Base-by-base conservation (phyloP, 2,329 filamentous ascomycete genomes). In the Arthrobotrys entomopaga region DNA sequence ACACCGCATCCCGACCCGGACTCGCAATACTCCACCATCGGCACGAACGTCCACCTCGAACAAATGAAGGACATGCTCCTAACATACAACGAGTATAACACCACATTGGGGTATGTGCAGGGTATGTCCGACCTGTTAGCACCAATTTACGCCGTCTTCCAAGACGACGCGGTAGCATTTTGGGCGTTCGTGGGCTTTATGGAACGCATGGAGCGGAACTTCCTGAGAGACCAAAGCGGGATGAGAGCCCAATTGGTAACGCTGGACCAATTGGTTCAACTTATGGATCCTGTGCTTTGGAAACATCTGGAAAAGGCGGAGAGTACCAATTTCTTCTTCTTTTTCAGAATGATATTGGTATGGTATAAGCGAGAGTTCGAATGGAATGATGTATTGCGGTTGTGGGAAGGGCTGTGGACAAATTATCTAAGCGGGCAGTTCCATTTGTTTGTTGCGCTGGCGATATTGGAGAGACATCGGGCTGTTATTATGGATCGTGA, bases 1-100 rank as follows among this genome's bases (percentile, higher is more conserved):
- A 96, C 93, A 46, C 94, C 95, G 6, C 95, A 99, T 80, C 96
- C 95, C 0, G 95, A 99, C 79, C 95, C 95, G 0, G 91, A 94
- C 75, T 98, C 94, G 0, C 94, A 95, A 0, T 99, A 98, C 81
- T 92, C 94, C 11, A 91, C 93, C 50, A 87, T 89, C 2, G 95
- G 95, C 76, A 99, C 95, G 53, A 99, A 99, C 79, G 93, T 97
- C 4, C 95, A 99, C 81, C 87, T 99, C 76, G 95, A 99, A 82
- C 95, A 99, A 83, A 91, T 99, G 88, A 99, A 99, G 83, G 95
- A 99, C 81, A 96, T 99, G 91, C 89, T 99, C 0, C 86, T 99
- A 16, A 98, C 95, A 0, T 99, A 99, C 82, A 98, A 99, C 81
- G 95, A 99, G 82, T 96, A 96, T 83, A 99, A 99, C 83, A 91